These are phyloP conservation scores for Fusarium stilboides DNA, from an alignment of 2,329 filamentous ascomycete species.

Conservation along the genomic window DNA sequence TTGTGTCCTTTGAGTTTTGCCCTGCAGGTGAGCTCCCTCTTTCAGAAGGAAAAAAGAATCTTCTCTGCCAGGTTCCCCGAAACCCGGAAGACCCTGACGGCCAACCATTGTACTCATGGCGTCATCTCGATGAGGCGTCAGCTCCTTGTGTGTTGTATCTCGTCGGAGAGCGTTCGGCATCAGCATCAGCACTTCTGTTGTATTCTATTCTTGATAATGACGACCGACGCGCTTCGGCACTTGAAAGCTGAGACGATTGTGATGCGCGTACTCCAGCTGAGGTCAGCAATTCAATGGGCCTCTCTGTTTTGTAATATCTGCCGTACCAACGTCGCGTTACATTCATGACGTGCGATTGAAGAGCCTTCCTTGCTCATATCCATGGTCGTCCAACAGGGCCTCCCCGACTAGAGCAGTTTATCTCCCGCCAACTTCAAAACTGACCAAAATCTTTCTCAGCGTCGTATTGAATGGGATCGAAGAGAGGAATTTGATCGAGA, in stretches of 20 bases:
- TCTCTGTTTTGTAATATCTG: conserved; percentile 5
- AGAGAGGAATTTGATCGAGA: conserved; percentile 9
- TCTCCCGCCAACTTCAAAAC: conserved; percentile 23
- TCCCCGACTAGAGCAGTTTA: conserved; percentile 22
- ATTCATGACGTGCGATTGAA: conserved; percentile 28
- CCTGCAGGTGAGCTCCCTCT: conserved; percentile 34
- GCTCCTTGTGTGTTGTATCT: background rate
- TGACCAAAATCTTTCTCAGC: conserved; percentile 27
- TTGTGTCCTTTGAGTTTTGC: conserved; percentile 34
- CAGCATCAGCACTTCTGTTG: background rate
- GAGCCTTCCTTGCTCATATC: conserved; percentile 19
- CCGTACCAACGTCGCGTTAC: conserved; percentile 19
- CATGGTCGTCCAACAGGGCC: conserved; percentile 15
- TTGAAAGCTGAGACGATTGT: conserved; percentile 9
- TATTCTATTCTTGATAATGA: conserved; percentile 7
- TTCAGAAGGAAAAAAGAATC: conserved; percentile 41
- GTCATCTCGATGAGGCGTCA: conserved; percentile 27
- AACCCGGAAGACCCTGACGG: conserved; percentile 6
- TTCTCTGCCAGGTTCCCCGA: conserved; percentile 34
- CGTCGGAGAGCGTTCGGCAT: conserved; percentile 6
- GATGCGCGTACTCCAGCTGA: conserved; percentile 1
- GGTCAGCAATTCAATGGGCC: conserved; percentile 11
- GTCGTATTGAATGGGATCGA: conserved; percentile 10
- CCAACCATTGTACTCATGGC: conserved; percentile 23
- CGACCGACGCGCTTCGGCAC: conserved; percentile 10